These are phyloP conservation scores for Venturia nashicola DNA, from an alignment of 2,329 filamentous ascomycete genomes.

Conservation along the genomic window DNA sequence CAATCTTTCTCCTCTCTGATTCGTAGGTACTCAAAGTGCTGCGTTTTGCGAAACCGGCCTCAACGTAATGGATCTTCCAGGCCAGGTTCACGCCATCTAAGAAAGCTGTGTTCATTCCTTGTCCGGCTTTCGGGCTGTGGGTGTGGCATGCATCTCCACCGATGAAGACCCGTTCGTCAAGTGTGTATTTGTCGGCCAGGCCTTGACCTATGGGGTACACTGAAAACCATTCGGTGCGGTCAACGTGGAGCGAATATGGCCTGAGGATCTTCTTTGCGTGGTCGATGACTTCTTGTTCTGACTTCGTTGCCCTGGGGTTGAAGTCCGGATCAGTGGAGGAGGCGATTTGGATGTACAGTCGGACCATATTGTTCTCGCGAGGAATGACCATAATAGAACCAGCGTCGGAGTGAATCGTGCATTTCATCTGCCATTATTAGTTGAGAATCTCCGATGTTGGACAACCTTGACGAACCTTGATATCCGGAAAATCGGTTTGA, in stretches of 20 bases:
- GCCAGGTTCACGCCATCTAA: conserved; percentile 69
- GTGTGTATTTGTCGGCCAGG: conserved; percentile 51
- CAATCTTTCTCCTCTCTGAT: conserved; percentile 70
- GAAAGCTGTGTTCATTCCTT: conserved; percentile 52
- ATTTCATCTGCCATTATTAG: conserved; percentile 42
- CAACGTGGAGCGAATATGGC: conserved; percentile 50
- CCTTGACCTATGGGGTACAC: conserved; percentile 55
- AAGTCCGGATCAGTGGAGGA: conserved; percentile 50
- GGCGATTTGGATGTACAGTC: conserved; percentile 47
- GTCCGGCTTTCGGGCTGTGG: conserved; percentile 51
- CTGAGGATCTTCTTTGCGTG: conserved; percentile 45
- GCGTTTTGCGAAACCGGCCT: conserved; percentile 65
- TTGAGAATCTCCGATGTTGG: background rate
- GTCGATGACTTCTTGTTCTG: conserved; percentile 45
- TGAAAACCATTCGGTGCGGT: conserved; percentile 53
- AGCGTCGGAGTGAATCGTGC: conserved; percentile 52
- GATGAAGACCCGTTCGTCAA: conserved; percentile 55
- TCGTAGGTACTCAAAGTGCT: conserved; percentile 70
- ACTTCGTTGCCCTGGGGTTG: conserved; percentile 47
- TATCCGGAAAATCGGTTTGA: conserved; percentile 50
- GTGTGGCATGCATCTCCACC: conserved; percentile 54
- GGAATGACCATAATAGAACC: conserved; percentile 54
- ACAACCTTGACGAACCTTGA: conserved; percentile 33
- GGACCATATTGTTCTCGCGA: conserved; percentile 41
- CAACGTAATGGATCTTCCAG: conserved; percentile 92